phyloP scores from a whole-genome alignment of 108 stramenopile genomes.

The Skeletonema menzelii region DNA sequence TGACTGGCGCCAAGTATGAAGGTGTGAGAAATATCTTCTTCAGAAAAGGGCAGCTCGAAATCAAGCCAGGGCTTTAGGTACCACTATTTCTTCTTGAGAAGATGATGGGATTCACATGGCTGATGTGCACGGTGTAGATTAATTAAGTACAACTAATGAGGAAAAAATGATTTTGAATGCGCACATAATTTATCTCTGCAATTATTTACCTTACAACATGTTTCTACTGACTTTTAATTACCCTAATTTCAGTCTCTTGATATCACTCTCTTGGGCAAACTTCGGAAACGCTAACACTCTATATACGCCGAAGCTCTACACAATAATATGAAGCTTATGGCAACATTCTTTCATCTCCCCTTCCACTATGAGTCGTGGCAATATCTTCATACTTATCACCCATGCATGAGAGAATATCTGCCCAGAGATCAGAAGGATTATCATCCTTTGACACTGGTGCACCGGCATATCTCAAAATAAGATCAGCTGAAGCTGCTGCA shows the following conservation, averaged over 20 bases:
- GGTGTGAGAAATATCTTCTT: constrained; percentile 74
- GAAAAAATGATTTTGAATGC: neutral
- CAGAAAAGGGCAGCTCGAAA: constrained; percentile 48
- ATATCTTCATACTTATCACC: constrained; percentile 75
- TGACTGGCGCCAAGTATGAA: constrained; percentile 62
- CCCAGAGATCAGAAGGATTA: constrained; percentile 75
- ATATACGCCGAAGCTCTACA: neutral
- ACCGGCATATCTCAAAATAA: constrained; percentile 83
- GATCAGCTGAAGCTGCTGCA: constrained; percentile 70
- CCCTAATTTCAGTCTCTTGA: neutral
- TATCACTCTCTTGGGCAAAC: neutral
- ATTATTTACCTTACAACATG: neutral
- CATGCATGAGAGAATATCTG: constrained; percentile 82
- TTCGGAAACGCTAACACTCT: neutral
- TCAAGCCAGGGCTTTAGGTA: constrained; percentile 47
- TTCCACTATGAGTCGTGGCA: constrained; percentile 59
- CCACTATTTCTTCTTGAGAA: neutral
- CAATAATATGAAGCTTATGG: constrained; percentile 17
- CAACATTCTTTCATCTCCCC: constrained; percentile 74
- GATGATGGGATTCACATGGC: neutral
- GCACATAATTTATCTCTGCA: no score
- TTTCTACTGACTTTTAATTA: neutral
- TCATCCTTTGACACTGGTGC: constrained; percentile 72
- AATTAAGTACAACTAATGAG: neutral
- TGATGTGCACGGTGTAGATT: neutral